These are phyloP conservation scores for Candida sp. DNA, from an alignment of 1,139 yeast species.

Conservation along the genomic window DNA sequence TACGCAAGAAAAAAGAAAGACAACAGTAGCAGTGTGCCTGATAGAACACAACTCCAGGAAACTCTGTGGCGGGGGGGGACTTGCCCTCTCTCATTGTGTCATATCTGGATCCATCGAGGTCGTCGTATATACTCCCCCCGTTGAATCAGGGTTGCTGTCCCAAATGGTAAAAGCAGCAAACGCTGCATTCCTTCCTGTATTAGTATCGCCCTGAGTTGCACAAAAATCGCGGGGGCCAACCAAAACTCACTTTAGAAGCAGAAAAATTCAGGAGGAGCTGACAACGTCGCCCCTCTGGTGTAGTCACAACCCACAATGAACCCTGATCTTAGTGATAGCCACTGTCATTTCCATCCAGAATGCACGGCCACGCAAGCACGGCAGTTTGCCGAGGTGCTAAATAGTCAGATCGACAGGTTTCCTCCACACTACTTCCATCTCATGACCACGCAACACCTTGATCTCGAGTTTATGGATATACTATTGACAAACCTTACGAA, in stretches of 20 bases:
- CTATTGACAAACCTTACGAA: constrained; percentile 29
- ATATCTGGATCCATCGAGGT: too few relatives aligned
- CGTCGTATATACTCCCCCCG: too few relatives aligned
- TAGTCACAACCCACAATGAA: too few relatives aligned
- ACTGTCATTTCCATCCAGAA: constrained; percentile 23
- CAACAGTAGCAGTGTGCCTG: too few relatives aligned
- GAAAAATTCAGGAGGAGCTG: too few relatives aligned
- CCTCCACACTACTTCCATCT: constrained; percentile 25
- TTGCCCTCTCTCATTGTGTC: too few relatives aligned
- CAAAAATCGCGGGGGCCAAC: background rate
- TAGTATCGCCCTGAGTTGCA: background rate
- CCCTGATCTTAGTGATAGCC: constrained; percentile 18
- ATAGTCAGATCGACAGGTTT: constrained; percentile 3
- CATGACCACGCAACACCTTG: constrained; percentile 66
- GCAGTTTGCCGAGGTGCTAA: constrained; percentile 14
- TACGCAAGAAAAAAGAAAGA: too few relatives aligned
- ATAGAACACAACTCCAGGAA: too few relatives aligned
- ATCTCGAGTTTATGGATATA: constrained; percentile 38
- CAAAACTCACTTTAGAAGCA: too few relatives aligned
- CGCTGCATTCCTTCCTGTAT: too few relatives aligned
- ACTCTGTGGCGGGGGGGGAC: too few relatives aligned
- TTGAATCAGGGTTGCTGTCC: background rate
- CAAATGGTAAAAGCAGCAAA: background rate
- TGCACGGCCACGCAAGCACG: constrained; percentile 15
- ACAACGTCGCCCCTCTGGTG: too few relatives aligned